phyloP scores from a whole-genome alignment of 805 yeast species.

The Wilhelminamyces savonicus region DNA sequence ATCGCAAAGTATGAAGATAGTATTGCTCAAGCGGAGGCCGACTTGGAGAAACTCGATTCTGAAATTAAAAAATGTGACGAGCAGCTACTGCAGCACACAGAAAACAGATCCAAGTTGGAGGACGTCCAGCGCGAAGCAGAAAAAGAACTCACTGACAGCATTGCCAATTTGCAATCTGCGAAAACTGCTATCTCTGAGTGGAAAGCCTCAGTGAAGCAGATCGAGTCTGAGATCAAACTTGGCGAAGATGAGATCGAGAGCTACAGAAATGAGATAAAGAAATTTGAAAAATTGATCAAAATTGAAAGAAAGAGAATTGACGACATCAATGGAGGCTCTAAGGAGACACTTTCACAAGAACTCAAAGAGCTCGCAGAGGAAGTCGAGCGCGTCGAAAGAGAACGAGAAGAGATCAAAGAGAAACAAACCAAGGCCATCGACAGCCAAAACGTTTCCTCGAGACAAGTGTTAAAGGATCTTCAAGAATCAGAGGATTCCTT shows the following conservation, averaged over 20 bases:
- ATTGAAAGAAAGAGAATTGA: constrained; percentile 35
- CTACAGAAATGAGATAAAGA: constrained; percentile 4
- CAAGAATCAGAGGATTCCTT: constrained; percentile 22
- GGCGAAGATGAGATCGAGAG: constrained; percentile 13
- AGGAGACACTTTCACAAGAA: constrained; percentile 21
- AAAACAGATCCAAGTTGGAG: too few relatives aligned
- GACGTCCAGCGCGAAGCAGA: too few relatives aligned
- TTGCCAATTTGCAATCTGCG: too few relatives aligned
- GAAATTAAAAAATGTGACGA: too few relatives aligned
- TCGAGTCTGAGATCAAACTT: constrained; percentile 14
- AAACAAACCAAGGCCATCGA: too few relatives aligned
- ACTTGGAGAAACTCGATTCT: too few relatives aligned
- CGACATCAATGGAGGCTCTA: constrained; percentile 38
- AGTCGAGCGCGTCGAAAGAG: constrained; percentile 16
- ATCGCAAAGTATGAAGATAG: constrained; percentile 8
- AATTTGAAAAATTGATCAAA: constrained; percentile 14
- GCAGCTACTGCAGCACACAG: too few relatives aligned
- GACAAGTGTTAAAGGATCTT: constrained; percentile 2
- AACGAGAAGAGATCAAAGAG: constrained; percentile 8
- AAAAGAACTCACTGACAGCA: too few relatives aligned
- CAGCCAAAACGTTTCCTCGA: constrained; percentile 8
- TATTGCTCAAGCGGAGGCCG: too few relatives aligned
- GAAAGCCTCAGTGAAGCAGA: constrained; percentile 9
- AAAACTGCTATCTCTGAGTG: too few relatives aligned
- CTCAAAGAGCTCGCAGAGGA: constrained; percentile 10